These are phyloP conservation scores for Citrus unshiu DNA, from an alignment of 345 rosid genomes.

Conservation along the genomic window DNA sequence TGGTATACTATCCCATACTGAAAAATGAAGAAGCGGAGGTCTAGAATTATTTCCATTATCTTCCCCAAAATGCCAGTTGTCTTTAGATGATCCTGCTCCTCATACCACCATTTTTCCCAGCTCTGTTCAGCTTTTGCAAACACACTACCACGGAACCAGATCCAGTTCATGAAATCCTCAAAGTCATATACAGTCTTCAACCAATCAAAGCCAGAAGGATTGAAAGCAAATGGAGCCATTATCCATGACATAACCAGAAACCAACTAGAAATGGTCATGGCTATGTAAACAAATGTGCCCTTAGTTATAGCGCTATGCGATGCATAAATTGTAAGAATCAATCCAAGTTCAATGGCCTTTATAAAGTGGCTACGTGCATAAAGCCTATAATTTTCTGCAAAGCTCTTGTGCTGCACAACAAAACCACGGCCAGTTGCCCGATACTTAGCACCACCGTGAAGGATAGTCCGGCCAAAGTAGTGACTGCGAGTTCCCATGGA, in stretches of 20 bases:
- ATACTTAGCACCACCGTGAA: constrained; percentile 98
- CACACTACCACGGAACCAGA: constrained; percentile 79
- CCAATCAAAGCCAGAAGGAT: constrained; percentile 98
- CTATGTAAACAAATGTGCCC: constrained; percentile 71
- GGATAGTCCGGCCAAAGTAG: constrained; percentile 92
- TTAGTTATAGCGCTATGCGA: constrained; percentile 72
- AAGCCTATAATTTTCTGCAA: constrained; percentile 82
- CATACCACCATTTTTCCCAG: constrained; percentile 95
- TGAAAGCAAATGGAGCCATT: constrained; percentile 80
- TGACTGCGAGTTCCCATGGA: constrained; percentile 97
- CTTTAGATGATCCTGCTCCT: constrained; percentile 87
- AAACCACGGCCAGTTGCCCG: constrained; percentile 98
- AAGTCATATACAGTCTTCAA: constrained; percentile 85
- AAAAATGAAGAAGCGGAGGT: constrained; percentile 91
- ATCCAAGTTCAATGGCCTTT: constrained; percentile 84
- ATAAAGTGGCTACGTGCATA: constrained; percentile 86
- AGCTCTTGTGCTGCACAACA: constrained; percentile 93
- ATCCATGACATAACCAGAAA: constrained; percentile 79
- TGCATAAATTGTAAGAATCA: constrained; percentile 78
- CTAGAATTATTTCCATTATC: constrained; percentile 65
- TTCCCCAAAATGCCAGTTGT: constrained; percentile 85
- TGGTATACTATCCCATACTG: constrained; percentile 89
- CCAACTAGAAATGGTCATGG: constrained; percentile 87
- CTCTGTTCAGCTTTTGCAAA: constrained; percentile 88
- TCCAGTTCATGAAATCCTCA: constrained; percentile 90